Conservation (phyloP, 176 grass and related monocot species). For the Juncus effusus region DNA sequence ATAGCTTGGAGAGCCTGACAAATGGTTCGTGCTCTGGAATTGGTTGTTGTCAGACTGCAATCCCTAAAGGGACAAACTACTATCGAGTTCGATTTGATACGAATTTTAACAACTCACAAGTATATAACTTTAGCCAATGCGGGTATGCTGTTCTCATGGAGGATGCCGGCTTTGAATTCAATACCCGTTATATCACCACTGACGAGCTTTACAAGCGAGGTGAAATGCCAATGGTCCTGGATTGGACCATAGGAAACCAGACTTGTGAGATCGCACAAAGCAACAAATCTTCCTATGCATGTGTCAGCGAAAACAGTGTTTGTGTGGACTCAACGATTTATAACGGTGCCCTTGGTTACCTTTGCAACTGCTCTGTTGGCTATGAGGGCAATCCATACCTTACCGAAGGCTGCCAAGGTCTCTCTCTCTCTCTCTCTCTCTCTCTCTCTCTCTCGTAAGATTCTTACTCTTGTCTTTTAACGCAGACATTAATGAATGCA, state of each 20-base stretch:
- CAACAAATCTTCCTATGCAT: background rate
- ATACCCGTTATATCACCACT: background rate
- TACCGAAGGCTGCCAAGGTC: conserved; percentile 22
- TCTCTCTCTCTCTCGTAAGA: background rate
- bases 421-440: background rate
- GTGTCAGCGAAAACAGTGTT: background rate
- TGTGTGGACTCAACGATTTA: background rate
- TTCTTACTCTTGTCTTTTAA: background rate
- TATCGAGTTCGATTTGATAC: background rate
- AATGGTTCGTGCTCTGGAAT: conserved; percentile 28
- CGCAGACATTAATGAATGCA: background rate
- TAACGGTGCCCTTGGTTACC: background rate
- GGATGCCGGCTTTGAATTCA: background rate
- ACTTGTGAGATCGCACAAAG: background rate
- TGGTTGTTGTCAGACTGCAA: conserved; percentile 22
- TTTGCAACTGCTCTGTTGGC: conserved; percentile 5
- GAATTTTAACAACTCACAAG: background rate
- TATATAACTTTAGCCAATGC: conserved; percentile 11
- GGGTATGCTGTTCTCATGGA: conserved; percentile 31
- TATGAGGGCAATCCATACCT: conserved; percentile 33
- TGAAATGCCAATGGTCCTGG: background rate
- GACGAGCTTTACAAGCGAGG: background rate
- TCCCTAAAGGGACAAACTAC: conserved; percentile 2
- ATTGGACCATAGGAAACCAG: background rate
- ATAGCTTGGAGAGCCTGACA: background rate